These are phyloP conservation scores for Allantophomopsis cytisporea DNA, from an alignment of 2,329 filamentous ascomycete genomes.

Conservation along the genomic window DNA sequence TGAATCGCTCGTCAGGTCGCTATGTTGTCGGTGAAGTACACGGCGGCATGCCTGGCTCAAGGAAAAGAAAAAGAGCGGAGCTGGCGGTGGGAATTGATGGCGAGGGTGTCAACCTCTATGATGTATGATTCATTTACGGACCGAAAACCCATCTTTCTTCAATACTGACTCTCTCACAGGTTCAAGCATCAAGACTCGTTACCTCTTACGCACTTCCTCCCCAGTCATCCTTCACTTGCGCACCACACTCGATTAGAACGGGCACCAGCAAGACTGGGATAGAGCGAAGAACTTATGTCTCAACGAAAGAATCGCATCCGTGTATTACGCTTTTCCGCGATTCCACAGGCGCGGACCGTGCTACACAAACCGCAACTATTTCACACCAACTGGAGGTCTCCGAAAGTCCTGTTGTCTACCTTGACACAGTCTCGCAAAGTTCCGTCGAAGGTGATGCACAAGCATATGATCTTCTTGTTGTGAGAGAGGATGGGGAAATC, in stretches of 20 bases:
- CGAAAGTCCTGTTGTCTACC: constrained; percentile 25
- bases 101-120: constrained; percentile 51
- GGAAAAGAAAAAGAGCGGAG: constrained; percentile 50
- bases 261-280: constrained; percentile 27
- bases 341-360: constrained; percentile 32
- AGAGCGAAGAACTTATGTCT: constrained; percentile 46
- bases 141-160: constrained; percentile 1
- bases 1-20: constrained; percentile 34
- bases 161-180: constrained; percentile 23
- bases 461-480: constrained; percentile 31
- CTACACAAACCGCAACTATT: constrained; percentile 35
- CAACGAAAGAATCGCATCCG: constrained; percentile 30
- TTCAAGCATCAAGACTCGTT: constrained; percentile 45
- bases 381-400: constrained; percentile 26
- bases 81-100: constrained; percentile 51
- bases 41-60: constrained; percentile 40
- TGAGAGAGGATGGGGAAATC: constrained; percentile 47
- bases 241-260: constrained; percentile 42
- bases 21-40: constrained; percentile 48
- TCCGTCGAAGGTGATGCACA: constrained; percentile 9
- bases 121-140: constrained; percentile 28
- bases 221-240: constrained; percentile 48
- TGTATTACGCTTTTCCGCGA: constrained; percentile 49
- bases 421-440: constrained; percentile 19
- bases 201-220: constrained; percentile 56